Conservation (phyloP, 352 stramenopile species). For the Globisporangium parvum region DNA sequence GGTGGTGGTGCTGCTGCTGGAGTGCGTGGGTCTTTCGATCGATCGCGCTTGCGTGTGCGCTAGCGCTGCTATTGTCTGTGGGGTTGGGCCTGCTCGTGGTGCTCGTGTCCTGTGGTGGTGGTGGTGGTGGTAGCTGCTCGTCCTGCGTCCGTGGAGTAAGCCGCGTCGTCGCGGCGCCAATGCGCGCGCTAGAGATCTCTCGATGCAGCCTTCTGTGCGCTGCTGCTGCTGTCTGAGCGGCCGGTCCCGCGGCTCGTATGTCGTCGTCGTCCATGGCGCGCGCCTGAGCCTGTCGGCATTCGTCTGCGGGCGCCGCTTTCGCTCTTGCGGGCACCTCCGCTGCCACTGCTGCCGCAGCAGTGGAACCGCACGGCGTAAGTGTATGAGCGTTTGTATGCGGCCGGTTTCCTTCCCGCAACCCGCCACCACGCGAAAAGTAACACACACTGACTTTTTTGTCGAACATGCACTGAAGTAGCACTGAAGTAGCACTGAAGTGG, state of each 20-base stretch:
- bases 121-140: too few relatives aligned
- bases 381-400: constrained; percentile 3
- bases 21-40: too few relatives aligned
- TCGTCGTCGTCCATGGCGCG: constrained; percentile 10
- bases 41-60: too few relatives aligned
- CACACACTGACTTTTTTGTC: neutral
- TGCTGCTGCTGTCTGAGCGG: neutral
- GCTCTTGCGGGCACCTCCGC: neutral
- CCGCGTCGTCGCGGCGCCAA: too few relatives aligned
- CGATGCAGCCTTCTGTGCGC: neutral
- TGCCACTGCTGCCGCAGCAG: neutral
- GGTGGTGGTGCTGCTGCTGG: too few relatives aligned
- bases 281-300: constrained; percentile 12
- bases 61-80: too few relatives aligned
- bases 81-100: too few relatives aligned
- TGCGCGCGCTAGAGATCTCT: neutral
- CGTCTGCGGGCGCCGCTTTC: constrained; percentile 7
- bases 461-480: too few relatives aligned
- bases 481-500: too few relatives aligned
- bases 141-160: too few relatives aligned
- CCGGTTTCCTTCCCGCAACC: neutral
- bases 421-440: constrained; percentile 14
- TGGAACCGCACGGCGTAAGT: neutral
- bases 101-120: too few relatives aligned
- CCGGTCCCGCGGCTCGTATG: neutral